These are phyloP conservation scores for Tolypocladium ovalisporum DNA, from an alignment of 2,329 filamentous ascomycete genomes.

Conservation along the genomic window DNA sequence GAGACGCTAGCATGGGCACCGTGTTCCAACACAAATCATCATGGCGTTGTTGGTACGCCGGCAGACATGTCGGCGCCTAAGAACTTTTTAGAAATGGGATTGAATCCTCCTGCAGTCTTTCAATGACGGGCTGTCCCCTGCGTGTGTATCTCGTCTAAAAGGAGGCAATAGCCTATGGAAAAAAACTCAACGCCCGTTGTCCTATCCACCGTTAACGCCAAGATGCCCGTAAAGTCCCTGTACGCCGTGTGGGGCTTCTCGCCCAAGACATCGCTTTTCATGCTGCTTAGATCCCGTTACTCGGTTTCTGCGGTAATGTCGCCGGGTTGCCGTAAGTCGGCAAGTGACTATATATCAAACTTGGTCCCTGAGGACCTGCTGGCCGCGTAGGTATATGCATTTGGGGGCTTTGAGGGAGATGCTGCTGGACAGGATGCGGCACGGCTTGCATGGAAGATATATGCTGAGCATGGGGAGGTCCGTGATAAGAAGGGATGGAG, in stretches of 20 bases:
- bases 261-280: constrained; percentile 15
- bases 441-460: constrained; percentile 28
- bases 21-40: constrained; percentile 21
- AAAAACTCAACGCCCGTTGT: constrained; percentile 17
- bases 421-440: constrained; percentile 26
- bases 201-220: constrained; percentile 27
- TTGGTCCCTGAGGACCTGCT: constrained; percentile 28
- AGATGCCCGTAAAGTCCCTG: constrained; percentile 23
- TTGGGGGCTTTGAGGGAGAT: constrained; percentile 30
- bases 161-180: constrained; percentile 13
- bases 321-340: constrained; percentile 49
- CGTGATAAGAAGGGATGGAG: constrained; percentile 40
- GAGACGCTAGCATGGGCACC: constrained; percentile 18
- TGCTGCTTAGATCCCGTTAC: constrained; percentile 33
- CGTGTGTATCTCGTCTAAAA: constrained; percentile 3
- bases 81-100: constrained; percentile 21
- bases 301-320: constrained; percentile 48
- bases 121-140: constrained; percentile 1
- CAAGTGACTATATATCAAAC: constrained; percentile 40
- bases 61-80: constrained; percentile 17
- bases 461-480: constrained; percentile 24
- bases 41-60: constrained; percentile 26
- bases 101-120: constrained; percentile 17
- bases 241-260: constrained; percentile 18
- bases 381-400: constrained; percentile 36